Conservation (phyloP, 805 yeast species). For the Metschnikowia shivogae region DNA sequence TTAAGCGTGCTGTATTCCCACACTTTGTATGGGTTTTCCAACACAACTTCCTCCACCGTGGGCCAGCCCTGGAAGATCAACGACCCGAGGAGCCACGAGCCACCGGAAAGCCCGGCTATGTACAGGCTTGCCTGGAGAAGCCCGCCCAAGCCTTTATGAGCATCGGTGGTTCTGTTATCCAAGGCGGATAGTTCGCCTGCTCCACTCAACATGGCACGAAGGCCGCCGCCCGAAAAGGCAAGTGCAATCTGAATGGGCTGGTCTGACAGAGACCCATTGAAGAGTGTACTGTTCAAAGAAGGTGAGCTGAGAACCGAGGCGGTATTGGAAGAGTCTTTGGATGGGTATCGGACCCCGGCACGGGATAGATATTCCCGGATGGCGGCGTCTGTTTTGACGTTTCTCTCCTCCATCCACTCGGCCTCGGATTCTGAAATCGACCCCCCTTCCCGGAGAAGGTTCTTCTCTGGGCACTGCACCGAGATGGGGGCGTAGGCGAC, state of each 20-base stretch:
- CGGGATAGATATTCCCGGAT: conserved; percentile 10
- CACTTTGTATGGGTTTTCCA: conserved; percentile 27
- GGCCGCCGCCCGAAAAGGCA: conserved; percentile 37
- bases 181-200: conserved; percentile 19
- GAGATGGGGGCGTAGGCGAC: conserved; percentile 53
- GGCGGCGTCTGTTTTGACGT: conserved; percentile 13
- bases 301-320: background rate
- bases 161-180: conserved; percentile 14
- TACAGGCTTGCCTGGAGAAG: conserved; percentile 67
- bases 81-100: conserved; percentile 76
- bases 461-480: conserved; percentile 47
- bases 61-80: conserved; percentile 70
- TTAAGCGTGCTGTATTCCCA: conserved; percentile 34
- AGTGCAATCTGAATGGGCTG: conserved; percentile 21
- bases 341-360: conserved; percentile 7
- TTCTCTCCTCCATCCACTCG: conserved; percentile 44
- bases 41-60: conserved; percentile 54
- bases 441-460: conserved; percentile 44
- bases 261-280: background rate
- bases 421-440: conserved; percentile 44
- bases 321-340: background rate
- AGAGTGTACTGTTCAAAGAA: no score
- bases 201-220: conserved; percentile 32
- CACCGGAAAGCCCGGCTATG: conserved; percentile 77
- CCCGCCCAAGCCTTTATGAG: conserved; percentile 60